phyloP scores from a whole-genome alignment of 2,329 filamentous ascomycete species.

The Alternaria sp. region DNA sequence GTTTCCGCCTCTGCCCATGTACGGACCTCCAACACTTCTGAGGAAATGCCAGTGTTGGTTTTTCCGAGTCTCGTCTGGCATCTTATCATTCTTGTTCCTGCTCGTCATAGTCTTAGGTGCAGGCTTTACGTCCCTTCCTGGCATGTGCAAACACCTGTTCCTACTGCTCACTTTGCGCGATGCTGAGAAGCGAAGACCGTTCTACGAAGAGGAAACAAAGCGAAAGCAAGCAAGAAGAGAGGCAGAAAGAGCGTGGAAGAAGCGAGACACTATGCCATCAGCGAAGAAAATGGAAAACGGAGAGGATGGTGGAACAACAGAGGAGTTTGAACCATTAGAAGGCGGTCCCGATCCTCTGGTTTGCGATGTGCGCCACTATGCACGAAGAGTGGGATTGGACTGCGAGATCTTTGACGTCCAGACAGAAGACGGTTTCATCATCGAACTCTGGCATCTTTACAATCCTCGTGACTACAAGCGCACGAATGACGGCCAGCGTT shows the following conservation, averaged over 20 bases:
- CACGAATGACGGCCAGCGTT: slow-evolving; percentile 56
- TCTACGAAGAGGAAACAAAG: slow-evolving; percentile 73
- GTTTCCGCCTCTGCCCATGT: slow-evolving; percentile 83
- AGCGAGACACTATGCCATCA: slow-evolving; percentile 41
- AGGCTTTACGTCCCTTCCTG: slow-evolving; percentile 69
- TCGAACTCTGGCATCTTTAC: slow-evolving; percentile 88
- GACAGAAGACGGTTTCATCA: slow-evolving; percentile 92
- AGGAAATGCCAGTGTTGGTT: slow-evolving; percentile 69
- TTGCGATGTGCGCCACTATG: slow-evolving; percentile 85
- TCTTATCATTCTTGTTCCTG: slow-evolving; percentile 80
- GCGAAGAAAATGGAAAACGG: slow-evolving; percentile 46
- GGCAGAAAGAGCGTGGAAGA: slow-evolving; percentile 68
- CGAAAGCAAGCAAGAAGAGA: slow-evolving; percentile 64
- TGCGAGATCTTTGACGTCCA: slow-evolving; percentile 83
- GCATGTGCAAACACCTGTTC: slow-evolving; percentile 57
- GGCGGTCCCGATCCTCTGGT: slow-evolving; percentile 79
- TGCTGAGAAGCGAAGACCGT: slow-evolving; percentile 67
- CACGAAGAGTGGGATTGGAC: slow-evolving; percentile 83
- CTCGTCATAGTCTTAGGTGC: slow-evolving; percentile 77
- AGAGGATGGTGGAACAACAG: slow-evolving; percentile 50
- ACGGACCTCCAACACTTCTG: slow-evolving; percentile 74
- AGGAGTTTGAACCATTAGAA: slow-evolving; percentile 75
- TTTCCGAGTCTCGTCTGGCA: slow-evolving; percentile 72
- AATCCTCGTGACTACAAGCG: slow-evolving; percentile 76
- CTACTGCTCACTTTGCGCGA: slow-evolving; percentile 65